These are phyloP conservation scores for Cercis canadensis DNA, from an alignment of 306 rosid species.

Conservation along the genomic window DNA sequence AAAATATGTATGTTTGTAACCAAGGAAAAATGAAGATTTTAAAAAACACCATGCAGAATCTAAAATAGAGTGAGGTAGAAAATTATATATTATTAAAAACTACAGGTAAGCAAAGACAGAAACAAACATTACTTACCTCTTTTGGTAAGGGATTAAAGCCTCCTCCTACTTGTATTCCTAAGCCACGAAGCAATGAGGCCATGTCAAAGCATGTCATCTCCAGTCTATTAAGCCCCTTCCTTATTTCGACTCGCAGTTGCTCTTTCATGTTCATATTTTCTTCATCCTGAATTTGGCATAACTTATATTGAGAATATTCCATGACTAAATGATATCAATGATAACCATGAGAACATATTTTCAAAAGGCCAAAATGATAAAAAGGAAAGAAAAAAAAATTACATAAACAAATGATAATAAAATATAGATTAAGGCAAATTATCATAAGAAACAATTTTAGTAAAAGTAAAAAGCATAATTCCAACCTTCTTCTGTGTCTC, in stretches of 20 bases:
- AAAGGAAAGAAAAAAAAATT: constrained; percentile 5
- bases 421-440: constrained; percentile 16
- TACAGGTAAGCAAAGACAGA: constrained; percentile 13
- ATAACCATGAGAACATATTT: constrained; percentile 22
- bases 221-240: constrained; percentile 63
- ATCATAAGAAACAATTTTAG: constrained; percentile 7
- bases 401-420: constrained; percentile 13
- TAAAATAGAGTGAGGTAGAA: constrained; percentile 16
- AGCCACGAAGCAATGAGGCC: constrained; percentile 83
- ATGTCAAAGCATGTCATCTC: constrained; percentile 69
- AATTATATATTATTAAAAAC: constrained; percentile 13
- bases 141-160: constrained; percentile 49
- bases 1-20: not conserved
- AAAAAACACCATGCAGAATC: constrained; percentile 22
- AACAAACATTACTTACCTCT: constrained; percentile 57
- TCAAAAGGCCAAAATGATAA: constrained; percentile 5
- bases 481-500: constrained; percentile 91
- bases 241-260: constrained; percentile 71
- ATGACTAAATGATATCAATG: not conserved
- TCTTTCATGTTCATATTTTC: constrained; percentile 83
- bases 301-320: constrained; percentile 20
- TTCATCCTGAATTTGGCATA: constrained; percentile 69
- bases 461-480: constrained; percentile 18
- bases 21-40: constrained; percentile 10
- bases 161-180: constrained; percentile 79